phyloP scores from a whole-genome alignment of 495 filamentous ascomycete species.

The Margaritispora aquatica region DNA sequence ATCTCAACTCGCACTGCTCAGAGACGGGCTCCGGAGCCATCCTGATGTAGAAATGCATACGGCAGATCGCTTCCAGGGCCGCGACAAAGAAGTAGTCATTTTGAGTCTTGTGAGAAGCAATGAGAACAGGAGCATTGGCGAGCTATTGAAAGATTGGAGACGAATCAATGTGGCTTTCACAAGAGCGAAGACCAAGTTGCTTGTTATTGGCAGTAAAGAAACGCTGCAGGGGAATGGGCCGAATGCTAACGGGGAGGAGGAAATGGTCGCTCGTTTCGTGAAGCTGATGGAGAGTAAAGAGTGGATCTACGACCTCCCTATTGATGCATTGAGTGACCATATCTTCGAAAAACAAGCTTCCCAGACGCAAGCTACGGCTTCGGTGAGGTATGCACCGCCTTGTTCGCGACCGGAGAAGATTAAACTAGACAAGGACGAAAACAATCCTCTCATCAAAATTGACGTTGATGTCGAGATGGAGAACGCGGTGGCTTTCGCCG shows the following conservation, averaged over 20 bases:
- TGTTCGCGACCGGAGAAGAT: not conserved
- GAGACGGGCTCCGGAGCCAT: conserved; percentile 34
- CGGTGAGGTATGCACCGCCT: conserved; percentile 1
- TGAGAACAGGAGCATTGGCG: conserved; percentile 69
- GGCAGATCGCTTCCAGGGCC: conserved; percentile 90
- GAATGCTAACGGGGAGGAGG: conserved; percentile 47
- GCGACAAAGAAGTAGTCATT: conserved; percentile 89
- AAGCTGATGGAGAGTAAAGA: conserved; percentile 60
- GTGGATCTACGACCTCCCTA: conserved; percentile 71
- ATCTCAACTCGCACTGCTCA: conserved; percentile 64
- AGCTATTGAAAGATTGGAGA: conserved; percentile 85
- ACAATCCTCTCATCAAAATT: not conserved
- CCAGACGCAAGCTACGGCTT: conserved; percentile 25
- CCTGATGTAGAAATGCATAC: conserved; percentile 84
- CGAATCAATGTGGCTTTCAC: conserved; percentile 95
- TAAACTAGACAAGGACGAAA: conserved; percentile 6
- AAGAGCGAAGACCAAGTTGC: conserved; percentile 78
- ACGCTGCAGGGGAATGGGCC: conserved; percentile 52
- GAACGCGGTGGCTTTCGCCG: conserved; percentile 23
- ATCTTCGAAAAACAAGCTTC: conserved; percentile 47
- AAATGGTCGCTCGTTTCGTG: conserved; percentile 72
- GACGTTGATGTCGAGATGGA: not conserved
- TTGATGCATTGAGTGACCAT: conserved; percentile 59
- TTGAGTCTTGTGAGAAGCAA: conserved; percentile 85
- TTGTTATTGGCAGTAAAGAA: conserved; percentile 73